Base-by-base conservation (phyloP, 352 stramenopile genomes). In the Pythium biforme region DNA sequence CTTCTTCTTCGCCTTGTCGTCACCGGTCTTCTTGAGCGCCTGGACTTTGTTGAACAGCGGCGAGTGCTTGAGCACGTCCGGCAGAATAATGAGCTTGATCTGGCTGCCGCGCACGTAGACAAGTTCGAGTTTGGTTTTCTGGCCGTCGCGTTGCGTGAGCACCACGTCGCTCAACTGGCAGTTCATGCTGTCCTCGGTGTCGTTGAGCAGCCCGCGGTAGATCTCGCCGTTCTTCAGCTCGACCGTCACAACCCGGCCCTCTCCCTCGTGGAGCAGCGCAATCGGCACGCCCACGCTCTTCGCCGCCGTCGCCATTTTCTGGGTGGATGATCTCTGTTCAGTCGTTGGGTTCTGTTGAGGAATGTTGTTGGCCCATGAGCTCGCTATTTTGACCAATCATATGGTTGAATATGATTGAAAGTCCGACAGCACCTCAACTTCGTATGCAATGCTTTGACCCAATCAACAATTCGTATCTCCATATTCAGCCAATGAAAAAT, bases 161-260 rank as follows among this genome's bases (percentile, higher is more conserved):
- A 93, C 81, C 54, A 94, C 86, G 71, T 98, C 90, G 31, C 87
- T 97, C 17, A 99, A 74, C 70, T 97, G 95, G 74, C 97, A 97
- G 76, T 99, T 99, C 97, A 99, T 99, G 52, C 94, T 98, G 73
- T 96, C 88, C 69, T 96, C 88, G 59, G 82, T 94, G 66, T 95
- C 83, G 17, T 75, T 66, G 46, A 96, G 65, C 54, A 93, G 74
- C 6, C 88, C 88, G 43, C 85, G 81, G 66, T 96, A 96, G 55
- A 94, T 88, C 61, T 95, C 87, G 34, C 88, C 86, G 40, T 94
- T 94, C 80, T 94, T 95, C 23, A 94, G 81, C 75, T 96, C 88
- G 20, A 95, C 69, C 8, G 86, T 95, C 60, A 96, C 85, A 22
- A 73, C 82, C 55, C 86, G 81, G 50, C 88, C 88, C 63, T 96